Base-by-base conservation (phyloP, 1,284 basidiomycete species). In the Trichosporon sp. region DNA sequence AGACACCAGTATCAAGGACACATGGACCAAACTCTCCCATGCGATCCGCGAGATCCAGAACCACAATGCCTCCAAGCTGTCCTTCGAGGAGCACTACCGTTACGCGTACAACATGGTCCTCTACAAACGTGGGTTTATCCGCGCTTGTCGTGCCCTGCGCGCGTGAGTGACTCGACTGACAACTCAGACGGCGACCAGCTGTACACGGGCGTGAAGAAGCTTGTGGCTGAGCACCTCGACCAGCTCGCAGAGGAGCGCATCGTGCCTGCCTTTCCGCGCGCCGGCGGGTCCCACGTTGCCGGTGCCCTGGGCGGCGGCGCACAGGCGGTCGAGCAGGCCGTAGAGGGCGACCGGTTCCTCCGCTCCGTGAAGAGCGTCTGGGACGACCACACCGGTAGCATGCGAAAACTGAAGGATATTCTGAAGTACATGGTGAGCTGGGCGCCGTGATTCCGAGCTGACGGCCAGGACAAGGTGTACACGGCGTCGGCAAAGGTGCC, bases 21-120 rank as follows among this genome's bases (percentile, higher is more conserved):
- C 79, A 27, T 83, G 81, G 80, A 70, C 73, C 0, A 81, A 80
- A 70, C 76, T 83, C 0, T 74, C 83, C 2, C 70, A 71, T 42
- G 98, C 98, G 74, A 95, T 99, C 75, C 87, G 89, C 69, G 93
- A 98, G 85, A 99, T 99, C 68, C 93, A 97, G 82, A 92, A 93
- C 75, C 93, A 97, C 84, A 93, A 97, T 83, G 93, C 94, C 7
- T 89, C 89, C 68, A 91, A 90, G 77, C 88, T 99, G 32, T 97
- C 93, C 15, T 99, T 95, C 78, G 97, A 99, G 83, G 96, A 98
- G 84, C 95, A 96, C 77, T 95, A 97, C 80, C 88, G 95, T 56
- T 94, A 92, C 80, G 93, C 91, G 23, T 97, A 97, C 83, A 95
- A 95, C 80, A 90, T 98, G 88, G 94, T 96, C 3, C 87, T 96